Evolutionary conservation across 371 early-diverging fungal species (phyloP), one percentile per base, ranked within the genome.

Genomic region (Apophysomyces trapeziformis): DNA sequence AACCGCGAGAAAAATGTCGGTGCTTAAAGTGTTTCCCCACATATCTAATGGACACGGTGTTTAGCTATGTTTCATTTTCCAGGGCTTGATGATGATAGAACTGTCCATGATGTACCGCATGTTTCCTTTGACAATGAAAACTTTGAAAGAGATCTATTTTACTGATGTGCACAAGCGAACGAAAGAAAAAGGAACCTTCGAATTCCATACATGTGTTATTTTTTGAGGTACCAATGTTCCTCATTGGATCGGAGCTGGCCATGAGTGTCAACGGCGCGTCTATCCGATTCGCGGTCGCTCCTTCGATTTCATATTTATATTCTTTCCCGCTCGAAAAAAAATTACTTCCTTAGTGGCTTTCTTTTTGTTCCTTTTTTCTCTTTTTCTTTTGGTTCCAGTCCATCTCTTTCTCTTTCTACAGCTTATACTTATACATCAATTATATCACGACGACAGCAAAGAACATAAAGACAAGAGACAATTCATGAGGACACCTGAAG

Each of bases 261-360:
- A 5, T 16, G 4, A 6, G 5, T 50, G 21, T 11, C 47, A n/a
- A 16, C 54, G 54, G 54, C 54, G 54, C 54, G n/a, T 9, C 16
- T 16, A 21, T 50, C 54, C 54, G 16, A 50, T 50, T 50, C 54
- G 32, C 32, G 54, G 21, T 21, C 16, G 41, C 41, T 5, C 11
- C 41, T 41, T 59, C 14, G 18, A 13, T 47, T 14, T 7, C 38
- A 16, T 59, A 36, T 21, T 9, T 47, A 21, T 21, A n/a, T 39
- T 14, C 3, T 12, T 39, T 39, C 26, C 41, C 26, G 38, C 26
- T 21, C 8, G 39, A 18, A 14, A 18, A 9, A 59, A 41, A 21
- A 38, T 41, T 59, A 44, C 60, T 38, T 59, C 32, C 1, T 37
- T 58, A 36, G 32, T 18, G 32, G 32, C 35, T 58, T 60, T 60